phyloP scores from a whole-genome alignment of 352 stramenopile genomes.

The Chloridella minuta region DNA sequence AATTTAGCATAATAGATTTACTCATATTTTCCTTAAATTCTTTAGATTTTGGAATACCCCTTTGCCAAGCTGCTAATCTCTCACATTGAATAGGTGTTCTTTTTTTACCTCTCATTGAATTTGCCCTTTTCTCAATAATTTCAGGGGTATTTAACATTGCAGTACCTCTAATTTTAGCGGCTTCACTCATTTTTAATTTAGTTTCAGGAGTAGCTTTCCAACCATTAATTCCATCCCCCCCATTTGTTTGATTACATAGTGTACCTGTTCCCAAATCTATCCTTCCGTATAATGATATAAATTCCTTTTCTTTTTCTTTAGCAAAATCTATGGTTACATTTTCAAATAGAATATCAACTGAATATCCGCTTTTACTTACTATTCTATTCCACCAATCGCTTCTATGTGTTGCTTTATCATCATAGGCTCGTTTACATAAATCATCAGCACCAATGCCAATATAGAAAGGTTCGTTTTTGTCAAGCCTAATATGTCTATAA shows the following conservation, averaged over 20 bases:
- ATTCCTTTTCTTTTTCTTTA: conserved; percentile 9
- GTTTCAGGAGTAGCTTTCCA: neutral
- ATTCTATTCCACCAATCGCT: conserved; percentile 11
- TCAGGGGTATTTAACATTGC: no score
- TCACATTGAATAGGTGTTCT: no score
- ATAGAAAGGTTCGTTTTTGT: conserved; percentile 11
- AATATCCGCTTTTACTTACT: conserved; percentile 10
- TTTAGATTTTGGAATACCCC: no score
- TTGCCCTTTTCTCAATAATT: no score
- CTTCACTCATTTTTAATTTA: conserved; percentile 13
- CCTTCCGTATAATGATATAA: conserved; percentile 4
- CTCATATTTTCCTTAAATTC: no score
- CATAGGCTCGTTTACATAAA: neutral
- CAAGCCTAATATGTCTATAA: conserved; percentile 11
- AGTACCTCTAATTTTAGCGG: neutral
- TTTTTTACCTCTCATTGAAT: no score
- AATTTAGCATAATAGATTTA: no score
- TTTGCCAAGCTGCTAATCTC: no score
- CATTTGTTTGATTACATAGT: neutral
- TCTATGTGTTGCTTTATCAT: conserved; percentile 7
- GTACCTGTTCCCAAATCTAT: neutral
- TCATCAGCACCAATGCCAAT: neutral
- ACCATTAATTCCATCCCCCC: neutral
- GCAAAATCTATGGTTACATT: neutral
- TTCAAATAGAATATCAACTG: conserved; percentile 11